Evolutionary conservation across 352 stramenopile genomes (phyloP).

Genomic region (Blastocystis sp.): DNA sequence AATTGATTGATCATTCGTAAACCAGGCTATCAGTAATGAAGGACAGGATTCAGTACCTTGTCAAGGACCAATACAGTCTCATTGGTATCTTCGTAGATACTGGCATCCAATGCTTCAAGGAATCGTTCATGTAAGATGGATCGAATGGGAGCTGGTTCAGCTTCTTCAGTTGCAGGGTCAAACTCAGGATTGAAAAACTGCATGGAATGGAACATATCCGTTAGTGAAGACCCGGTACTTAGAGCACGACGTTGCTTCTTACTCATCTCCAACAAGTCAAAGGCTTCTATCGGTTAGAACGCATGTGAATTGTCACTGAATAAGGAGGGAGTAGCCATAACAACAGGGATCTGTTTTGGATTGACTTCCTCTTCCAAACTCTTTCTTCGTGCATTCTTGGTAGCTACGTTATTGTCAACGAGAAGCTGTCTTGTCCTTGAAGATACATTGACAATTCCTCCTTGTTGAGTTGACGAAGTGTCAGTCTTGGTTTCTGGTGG

Average conservation of each 20-base stretch:
- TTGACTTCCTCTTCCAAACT: neutral
- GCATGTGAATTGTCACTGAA: neutral
- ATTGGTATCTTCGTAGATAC: neutral
- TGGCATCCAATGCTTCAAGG: slow-evolving; percentile 42
- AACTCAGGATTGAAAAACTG: slow-evolving; percentile 61
- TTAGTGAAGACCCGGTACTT: slow-evolving; percentile 16
- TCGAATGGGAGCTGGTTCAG: neutral
- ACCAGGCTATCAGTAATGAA: neutral
- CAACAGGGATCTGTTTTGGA: neutral
- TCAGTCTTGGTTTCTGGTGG: too few relatives aligned
- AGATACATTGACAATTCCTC: neutral
- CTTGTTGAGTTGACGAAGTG: too few relatives aligned
- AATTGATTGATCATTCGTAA: slow-evolving; percentile 58
- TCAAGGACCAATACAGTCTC: slow-evolving; percentile 39
- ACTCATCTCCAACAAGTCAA: slow-evolving; percentile 39
- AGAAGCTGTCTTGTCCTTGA: slow-evolving; percentile 6
- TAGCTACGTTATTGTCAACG: neutral
- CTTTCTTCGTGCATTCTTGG: neutral
- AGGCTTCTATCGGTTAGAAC: neutral
- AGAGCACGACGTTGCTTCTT: slow-evolving; percentile 30
- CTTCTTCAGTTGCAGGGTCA: slow-evolving; percentile 22
- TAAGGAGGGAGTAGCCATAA: slow-evolving; percentile 40
- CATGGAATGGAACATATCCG: neutral
- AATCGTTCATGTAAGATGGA: slow-evolving; percentile 46
- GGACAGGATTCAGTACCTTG: neutral